phyloP scores from a whole-genome alignment of 1,139 yeast genomes.

The Yamadazyma taylorii region DNA sequence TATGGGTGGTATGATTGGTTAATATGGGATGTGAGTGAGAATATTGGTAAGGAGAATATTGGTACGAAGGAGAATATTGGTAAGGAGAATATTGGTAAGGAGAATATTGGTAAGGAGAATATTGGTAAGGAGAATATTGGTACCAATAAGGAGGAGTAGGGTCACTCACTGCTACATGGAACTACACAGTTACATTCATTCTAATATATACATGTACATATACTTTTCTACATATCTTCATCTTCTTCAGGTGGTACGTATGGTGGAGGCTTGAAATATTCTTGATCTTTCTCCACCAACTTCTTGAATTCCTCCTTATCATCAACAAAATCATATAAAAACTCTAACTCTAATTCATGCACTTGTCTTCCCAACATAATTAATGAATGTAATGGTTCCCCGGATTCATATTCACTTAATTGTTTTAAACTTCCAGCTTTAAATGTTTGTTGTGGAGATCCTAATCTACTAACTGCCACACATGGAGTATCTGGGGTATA shows the following conservation, averaged over 20 bases:
- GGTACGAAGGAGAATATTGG: no score
- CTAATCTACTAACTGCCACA: slow-evolving; percentile 88
- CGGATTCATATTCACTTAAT: slow-evolving; percentile 79
- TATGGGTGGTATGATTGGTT: slow-evolving; percentile 52
- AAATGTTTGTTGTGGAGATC: slow-evolving; percentile 79
- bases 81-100: no score
- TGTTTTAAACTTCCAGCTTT: slow-evolving; percentile 82
- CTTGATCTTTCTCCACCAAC: slow-evolving; percentile 69
- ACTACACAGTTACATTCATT: no score
- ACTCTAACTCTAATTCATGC: slow-evolving; percentile 90
- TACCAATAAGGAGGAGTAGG: no score
- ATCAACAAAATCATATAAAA: slow-evolving; percentile 72
- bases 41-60: no score
- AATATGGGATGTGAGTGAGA: slow-evolving; percentile 44
- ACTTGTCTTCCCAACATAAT: slow-evolving; percentile 90
- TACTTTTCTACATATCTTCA: slow-evolving; percentile 15
- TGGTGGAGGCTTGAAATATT: slow-evolving; percentile 65
- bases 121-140: no score
- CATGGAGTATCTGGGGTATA: slow-evolving; percentile 89
- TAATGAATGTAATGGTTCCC: slow-evolving; percentile 91
- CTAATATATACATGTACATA: not conserved
- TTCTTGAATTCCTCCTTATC: slow-evolving; percentile 59
- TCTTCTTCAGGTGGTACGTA: slow-evolving; percentile 43
- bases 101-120: no score
- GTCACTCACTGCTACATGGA: no score